These are phyloP conservation scores for Microstegium vimineum DNA, from an alignment of 176 grass and related monocot species.

Conservation along the genomic window DNA sequence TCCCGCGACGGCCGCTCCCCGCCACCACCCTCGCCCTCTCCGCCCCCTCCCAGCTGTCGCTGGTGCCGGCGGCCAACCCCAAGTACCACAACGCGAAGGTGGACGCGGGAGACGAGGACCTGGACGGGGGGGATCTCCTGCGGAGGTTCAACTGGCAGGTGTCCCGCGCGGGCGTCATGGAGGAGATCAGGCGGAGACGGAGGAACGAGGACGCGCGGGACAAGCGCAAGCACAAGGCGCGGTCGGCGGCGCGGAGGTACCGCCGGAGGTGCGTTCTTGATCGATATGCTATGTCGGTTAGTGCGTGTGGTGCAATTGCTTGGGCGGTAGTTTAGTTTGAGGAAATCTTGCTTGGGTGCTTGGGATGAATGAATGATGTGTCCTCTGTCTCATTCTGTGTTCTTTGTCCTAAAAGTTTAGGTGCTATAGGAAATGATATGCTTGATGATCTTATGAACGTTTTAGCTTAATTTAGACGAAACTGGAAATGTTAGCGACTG, in stretches of 20 bases:
- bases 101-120: conserved; percentile 44
- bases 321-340: too few relatives aligned
- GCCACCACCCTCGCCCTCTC: background rate
- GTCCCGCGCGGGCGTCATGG: conserved; percentile 41
- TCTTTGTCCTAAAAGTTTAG: too few relatives aligned
- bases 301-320: background rate
- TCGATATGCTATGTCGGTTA: background rate
- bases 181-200: conserved; percentile 63
- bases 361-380: background rate
- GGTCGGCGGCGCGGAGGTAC: conserved; percentile 24
- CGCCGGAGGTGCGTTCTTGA: conserved; percentile 35
- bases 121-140: conserved; percentile 41
- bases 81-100: conserved; percentile 62
- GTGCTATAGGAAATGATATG: too few relatives aligned
- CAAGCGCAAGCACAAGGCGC: conserved; percentile 54
- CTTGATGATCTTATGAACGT: too few relatives aligned
- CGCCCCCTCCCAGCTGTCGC: background rate
- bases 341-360: background rate
- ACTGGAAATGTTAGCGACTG: too few relatives aligned
- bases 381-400: too few relatives aligned
- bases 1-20: conserved; percentile 5
- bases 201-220: conserved; percentile 65
- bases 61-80: conserved; percentile 30
- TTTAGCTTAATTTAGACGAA: too few relatives aligned
- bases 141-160: conserved; percentile 51